Percentiles rank a stretch among this genome's conserved stretches.
Conservation (phyloP, 176 grass and related monocot genomes). For the Ananas comosus region DNA sequence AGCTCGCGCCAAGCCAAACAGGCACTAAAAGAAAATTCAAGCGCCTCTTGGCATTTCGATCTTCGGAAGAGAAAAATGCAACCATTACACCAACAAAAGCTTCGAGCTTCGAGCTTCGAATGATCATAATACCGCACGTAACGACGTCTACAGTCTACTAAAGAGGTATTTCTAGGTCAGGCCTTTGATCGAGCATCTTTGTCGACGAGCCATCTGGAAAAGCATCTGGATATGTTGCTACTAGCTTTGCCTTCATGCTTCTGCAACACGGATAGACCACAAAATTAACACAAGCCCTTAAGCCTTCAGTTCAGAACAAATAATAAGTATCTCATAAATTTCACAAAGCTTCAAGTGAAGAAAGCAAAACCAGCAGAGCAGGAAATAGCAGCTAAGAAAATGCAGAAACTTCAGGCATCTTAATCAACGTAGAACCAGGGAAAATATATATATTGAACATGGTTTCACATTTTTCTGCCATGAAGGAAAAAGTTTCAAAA, state of each 20-base stretch:
- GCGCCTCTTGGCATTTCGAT: too few relatives aligned
- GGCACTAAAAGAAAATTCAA: too few relatives aligned
- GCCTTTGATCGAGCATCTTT: slow-evolving; percentile 61
- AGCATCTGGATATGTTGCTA: slow-evolving; percentile 81
- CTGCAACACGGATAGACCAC: slow-evolving; percentile 25
- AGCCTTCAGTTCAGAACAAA: neutral
- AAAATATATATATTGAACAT: neutral
- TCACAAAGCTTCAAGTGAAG: slow-evolving; percentile 11
- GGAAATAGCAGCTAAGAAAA: too few relatives aligned
- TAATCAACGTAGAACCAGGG: neutral
- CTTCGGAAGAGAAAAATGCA: too few relatives aligned
- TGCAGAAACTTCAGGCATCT: too few relatives aligned
- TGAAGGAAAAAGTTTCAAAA: neutral
- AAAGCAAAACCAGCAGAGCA: neutral
- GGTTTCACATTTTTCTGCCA: neutral
- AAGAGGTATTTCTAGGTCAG: slow-evolving; percentile 66
- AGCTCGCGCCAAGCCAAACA: too few relatives aligned
- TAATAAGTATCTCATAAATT: neutral
- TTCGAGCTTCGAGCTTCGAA: too few relatives aligned
- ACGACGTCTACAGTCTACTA: slow-evolving; percentile 3
- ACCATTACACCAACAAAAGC: too few relatives aligned
- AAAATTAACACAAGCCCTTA: neutral
- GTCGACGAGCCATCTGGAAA: slow-evolving; percentile 51
- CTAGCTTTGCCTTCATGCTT: slow-evolving; percentile 66
- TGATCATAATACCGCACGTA: too few relatives aligned